A percentile compares a stretch with the other conserved stretches of the same genome.
Conservation (phyloP, 177 flowering plant genomes). For the Vitis hybrid region DNA sequence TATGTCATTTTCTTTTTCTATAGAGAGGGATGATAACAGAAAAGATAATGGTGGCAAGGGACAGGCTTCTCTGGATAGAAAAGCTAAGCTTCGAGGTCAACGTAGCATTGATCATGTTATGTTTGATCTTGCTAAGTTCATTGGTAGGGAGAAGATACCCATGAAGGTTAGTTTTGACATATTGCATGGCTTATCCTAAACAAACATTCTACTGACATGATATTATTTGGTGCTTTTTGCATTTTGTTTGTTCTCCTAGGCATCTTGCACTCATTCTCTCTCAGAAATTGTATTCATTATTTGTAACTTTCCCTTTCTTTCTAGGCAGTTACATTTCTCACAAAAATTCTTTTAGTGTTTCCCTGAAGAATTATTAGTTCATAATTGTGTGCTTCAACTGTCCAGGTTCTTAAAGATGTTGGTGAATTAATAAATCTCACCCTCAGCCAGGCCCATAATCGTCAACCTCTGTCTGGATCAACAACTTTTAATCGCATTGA, state of each 20-base stretch:
- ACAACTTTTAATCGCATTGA: slow-evolving; percentile 89
- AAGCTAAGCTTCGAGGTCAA: slow-evolving; percentile 40
- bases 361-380: slow-evolving; percentile 4
- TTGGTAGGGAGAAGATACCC: slow-evolving; percentile 68
- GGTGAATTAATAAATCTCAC: slow-evolving; percentile 64
- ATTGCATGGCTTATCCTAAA: background rate
- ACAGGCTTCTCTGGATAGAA: slow-evolving; percentile 33
- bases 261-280: too few species aligned
- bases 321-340: too few species aligned
- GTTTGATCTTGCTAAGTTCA: slow-evolving; percentile 72
- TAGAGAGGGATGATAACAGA: slow-evolving; percentile 48
- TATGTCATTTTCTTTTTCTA: slow-evolving; percentile 61
- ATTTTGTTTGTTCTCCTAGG: background rate
- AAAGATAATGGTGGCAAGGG: slow-evolving; percentile 38
- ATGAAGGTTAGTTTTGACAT: slow-evolving; percentile 54
- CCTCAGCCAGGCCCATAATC: slow-evolving; percentile 69
- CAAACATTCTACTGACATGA: too few species aligned
- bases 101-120: slow-evolving; percentile 57
- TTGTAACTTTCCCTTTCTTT: too few species aligned
- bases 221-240: background rate
- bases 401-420: slow-evolving; percentile 87
- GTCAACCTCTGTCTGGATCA: slow-evolving; percentile 74
- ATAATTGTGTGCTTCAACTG: slow-evolving; percentile 6
- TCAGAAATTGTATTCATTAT: too few species aligned
- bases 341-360: too few species aligned